Evolutionary conservation across 2,329 filamentous ascomycete genomes (phyloP).

Genomic region (Balansia obtecta): DNA sequence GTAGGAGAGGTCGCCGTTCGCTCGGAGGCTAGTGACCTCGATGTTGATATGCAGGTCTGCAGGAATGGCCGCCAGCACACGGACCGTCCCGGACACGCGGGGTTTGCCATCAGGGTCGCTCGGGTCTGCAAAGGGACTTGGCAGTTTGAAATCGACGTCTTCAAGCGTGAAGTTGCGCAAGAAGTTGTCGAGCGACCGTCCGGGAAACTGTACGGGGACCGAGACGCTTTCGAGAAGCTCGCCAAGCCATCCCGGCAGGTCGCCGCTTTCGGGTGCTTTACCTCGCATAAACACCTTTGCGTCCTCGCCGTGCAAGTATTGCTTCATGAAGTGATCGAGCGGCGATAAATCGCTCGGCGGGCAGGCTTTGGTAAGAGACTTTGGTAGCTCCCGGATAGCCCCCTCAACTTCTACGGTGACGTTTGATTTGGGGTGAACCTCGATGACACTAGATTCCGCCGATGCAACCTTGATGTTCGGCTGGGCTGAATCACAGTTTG

Average conservation of each 20-base stretch:
- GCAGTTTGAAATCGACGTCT: slow-evolving; percentile 76
- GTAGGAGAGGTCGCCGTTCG: slow-evolving; percentile 72
- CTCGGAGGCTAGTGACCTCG: slow-evolving; percentile 63
- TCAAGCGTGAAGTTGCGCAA: slow-evolving; percentile 80
- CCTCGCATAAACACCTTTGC: slow-evolving; percentile 77
- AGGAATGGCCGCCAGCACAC: slow-evolving; percentile 67
- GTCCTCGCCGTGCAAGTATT: slow-evolving; percentile 69
- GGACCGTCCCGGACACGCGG: slow-evolving; percentile 69
- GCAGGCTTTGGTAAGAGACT: slow-evolving; percentile 59
- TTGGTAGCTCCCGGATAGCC: slow-evolving; percentile 59
- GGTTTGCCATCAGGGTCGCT: slow-evolving; percentile 61
- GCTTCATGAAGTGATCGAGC: slow-evolving; percentile 66
- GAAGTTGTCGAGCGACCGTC: slow-evolving; percentile 66
- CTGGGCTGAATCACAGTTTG: slow-evolving; percentile 62
- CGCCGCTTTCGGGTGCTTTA: slow-evolving; percentile 49
- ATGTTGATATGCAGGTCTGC: slow-evolving; percentile 79
- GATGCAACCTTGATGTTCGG: slow-evolving; percentile 68
- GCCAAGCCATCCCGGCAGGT: slow-evolving; percentile 71
- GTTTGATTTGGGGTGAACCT: slow-evolving; percentile 54
- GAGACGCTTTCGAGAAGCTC: slow-evolving; percentile 72
- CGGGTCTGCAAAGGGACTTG: slow-evolving; percentile 67
- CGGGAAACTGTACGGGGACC: slow-evolving; percentile 73
- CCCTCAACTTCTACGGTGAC: slow-evolving; percentile 61
- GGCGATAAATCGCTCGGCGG: slow-evolving; percentile 70
- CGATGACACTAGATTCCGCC: slow-evolving; percentile 54